Percentiles rank a stretch among this genome's conserved stretches.
Conservation (phyloP, 2,329 filamentous ascomycete species). For the Chaetomiaceae sp. region DNA sequence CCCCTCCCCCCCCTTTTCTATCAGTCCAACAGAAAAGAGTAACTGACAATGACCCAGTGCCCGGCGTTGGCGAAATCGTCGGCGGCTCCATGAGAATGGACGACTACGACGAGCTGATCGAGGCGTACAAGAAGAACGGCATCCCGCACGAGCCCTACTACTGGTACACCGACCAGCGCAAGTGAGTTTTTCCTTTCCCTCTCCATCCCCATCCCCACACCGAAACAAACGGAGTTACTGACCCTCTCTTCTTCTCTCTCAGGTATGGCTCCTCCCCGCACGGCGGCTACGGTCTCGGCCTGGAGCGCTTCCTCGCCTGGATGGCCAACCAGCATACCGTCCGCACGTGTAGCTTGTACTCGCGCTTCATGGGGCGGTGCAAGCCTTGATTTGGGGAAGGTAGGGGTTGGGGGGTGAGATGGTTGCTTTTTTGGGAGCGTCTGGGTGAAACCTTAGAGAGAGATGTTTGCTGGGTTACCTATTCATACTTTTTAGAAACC, state of each 20-base stretch:
- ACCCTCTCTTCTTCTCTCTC: neutral
- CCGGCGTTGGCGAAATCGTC: conserved; percentile 93
- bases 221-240: too few relatives aligned
- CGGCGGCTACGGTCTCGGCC: conserved; percentile 86
- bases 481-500: too few relatives aligned
- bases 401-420: conserved; percentile 3
- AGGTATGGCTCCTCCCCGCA: conserved; percentile 90
- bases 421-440: neutral
- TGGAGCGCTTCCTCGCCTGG: conserved; percentile 73
- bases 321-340: conserved; percentile 61
- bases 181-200: conserved; percentile 52
- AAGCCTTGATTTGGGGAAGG: conserved; percentile 52
- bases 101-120: conserved; percentile 82
- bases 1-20: neutral
- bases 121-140: conserved; percentile 78
- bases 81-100: conserved; percentile 96
- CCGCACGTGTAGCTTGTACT: conserved; percentile 67
- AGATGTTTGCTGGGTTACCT: too few relatives aligned
- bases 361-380: conserved; percentile 75
- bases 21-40: neutral
- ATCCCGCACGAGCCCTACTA: conserved; percentile 53
- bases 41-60: conserved; percentile 46
- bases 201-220: neutral
- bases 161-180: conserved; percentile 93
- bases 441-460: too few relatives aligned